Conservation (phyloP, 1,284 basidiomycete genomes). For the Ceratorhiza oryzae-sativae region DNA sequence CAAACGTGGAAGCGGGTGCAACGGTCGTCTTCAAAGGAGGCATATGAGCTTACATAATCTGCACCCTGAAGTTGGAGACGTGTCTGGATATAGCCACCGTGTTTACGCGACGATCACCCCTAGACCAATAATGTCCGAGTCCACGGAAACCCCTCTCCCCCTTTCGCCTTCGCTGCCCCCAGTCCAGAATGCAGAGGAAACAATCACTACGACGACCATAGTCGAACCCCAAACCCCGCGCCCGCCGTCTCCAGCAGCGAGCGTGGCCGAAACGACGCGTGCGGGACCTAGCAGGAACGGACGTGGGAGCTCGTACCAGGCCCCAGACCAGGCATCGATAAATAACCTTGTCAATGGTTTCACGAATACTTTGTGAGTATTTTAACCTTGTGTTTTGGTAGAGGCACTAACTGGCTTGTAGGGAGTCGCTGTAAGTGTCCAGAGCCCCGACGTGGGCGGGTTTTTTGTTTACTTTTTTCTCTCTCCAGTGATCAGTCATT, state of each 20-base stretch:
- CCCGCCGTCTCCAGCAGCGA: background rate
- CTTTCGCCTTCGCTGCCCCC: conserved; percentile 6
- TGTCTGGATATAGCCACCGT: background rate
- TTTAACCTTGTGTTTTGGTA: background rate
- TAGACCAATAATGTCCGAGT: conserved; percentile 8
- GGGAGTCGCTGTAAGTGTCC: conserved; percentile 18
- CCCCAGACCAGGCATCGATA: conserved; percentile 34
- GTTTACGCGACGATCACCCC: conserved; percentile 11
- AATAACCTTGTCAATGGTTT: conserved; percentile 37
- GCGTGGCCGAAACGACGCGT: conserved; percentile 9
- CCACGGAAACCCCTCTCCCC: conserved; percentile 4
- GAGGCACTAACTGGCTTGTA: background rate
- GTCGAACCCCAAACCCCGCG: background rate
- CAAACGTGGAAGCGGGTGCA: no score
- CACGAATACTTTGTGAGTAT: conserved; percentile 27
- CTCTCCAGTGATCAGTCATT: conserved; percentile 8
- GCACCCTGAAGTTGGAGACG: conserved; percentile 1
- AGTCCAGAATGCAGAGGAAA: conserved; percentile 3
- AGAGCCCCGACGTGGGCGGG: background rate
- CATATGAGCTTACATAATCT: background rate
- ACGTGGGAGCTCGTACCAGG: conserved; percentile 11
- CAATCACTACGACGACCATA: background rate
- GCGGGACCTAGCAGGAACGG: conserved; percentile 18
- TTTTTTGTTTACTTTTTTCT: background rate
- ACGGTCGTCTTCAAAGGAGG: background rate